Base-by-base conservation (phyloP, 495 filamentous ascomycete genomes). In the Jackrogersella multiformis region DNA sequence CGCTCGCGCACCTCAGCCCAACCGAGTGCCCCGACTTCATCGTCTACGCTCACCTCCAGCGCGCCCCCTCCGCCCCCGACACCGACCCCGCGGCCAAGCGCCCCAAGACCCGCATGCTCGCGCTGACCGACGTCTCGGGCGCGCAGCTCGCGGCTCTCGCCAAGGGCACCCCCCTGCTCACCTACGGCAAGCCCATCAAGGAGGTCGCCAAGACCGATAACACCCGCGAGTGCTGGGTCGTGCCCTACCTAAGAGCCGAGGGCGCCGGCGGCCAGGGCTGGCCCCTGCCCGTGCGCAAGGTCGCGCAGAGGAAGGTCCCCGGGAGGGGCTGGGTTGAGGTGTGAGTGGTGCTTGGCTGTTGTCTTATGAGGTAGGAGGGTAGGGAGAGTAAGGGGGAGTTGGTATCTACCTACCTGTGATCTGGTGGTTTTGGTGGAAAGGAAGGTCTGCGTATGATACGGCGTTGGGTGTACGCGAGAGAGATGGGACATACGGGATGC, bases 121-220 rank as follows among this genome's bases (percentile, higher is more conserved):
- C 94, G 0, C 82, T 99, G 13, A 94, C 92, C 4, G 83, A 90
- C 24, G 81, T 96, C 4, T 90, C 87, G 18, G 89, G 86, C 5
- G 80, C 83, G 8, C 90, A 94, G 73, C 83, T 99, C n/a, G 86
- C 92, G 10, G 85, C 85, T 8, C 78, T 98, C 46, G 91, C 93
- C 4, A 89, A 91, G 73, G 91, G 91, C 8, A 97, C 95, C 12
- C 92, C 94, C 59, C 80, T 98, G 57, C 74, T 98, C 21, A 84
- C 84, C 36, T 94, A 94, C 64, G 90, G 92, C 0, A 99, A 98
- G 81, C 96, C 95, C 2, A 87, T 97, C 35, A 96, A 94, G 80
- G 88, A 90, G 68, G 73, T 77, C 15, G 81, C 62, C 12, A 87
- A 86, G 20, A 83, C 82, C 0, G 83, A 79, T 15, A 79, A 74